phyloP scores from a whole-genome alignment of 2,329 filamentous ascomycete genomes.

The Clonostachys rhizophaga region DNA sequence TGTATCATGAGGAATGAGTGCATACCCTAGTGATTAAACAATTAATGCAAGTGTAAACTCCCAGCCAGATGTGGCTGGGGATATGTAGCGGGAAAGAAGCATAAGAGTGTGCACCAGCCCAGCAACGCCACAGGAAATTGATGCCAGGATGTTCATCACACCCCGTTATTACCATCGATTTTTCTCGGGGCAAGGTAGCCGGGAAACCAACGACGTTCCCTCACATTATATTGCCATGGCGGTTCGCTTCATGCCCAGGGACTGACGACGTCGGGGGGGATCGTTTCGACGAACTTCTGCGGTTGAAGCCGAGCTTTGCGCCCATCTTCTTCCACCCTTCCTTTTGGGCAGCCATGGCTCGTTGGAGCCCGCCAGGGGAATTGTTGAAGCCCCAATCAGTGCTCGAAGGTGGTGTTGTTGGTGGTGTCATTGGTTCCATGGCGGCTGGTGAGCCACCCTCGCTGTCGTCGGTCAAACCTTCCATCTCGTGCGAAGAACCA shows the following conservation, averaged over 20 bases:
- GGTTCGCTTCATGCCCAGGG: constrained; percentile 25
- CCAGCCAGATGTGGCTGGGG: no score
- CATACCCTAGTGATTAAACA: no score
- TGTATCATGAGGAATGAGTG: no score
- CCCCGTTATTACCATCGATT: no score
- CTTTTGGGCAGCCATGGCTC: constrained; percentile 47
- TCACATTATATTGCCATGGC: constrained; percentile 43
- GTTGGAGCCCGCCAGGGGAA: constrained; percentile 48
- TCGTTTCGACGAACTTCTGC: constrained; percentile 40
- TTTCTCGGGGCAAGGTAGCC: no score
- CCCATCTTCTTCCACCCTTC: constrained; percentile 63
- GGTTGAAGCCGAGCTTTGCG: constrained; percentile 53
- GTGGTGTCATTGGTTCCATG: constrained; percentile 67
- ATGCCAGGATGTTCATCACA: no score
- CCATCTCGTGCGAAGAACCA: constrained; percentile 39
- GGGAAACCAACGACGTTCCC: constrained; percentile 13
- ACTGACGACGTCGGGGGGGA: constrained; percentile 39
- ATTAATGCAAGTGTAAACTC: no score
- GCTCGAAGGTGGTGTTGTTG: constrained; percentile 64
- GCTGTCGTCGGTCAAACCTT: constrained; percentile 60
- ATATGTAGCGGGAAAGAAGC: no score
- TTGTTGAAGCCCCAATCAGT: constrained; percentile 44
- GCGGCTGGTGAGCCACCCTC: constrained; percentile 51
- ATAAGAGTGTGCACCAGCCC: no score
- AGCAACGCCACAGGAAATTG: no score